A percentile compares a stretch with the other conserved stretches of the same genome.
These are phyloP conservation scores for Pulveroboletus frians DNA, from an alignment of 768 basidiomycete species.

Conservation along the genomic window DNA sequence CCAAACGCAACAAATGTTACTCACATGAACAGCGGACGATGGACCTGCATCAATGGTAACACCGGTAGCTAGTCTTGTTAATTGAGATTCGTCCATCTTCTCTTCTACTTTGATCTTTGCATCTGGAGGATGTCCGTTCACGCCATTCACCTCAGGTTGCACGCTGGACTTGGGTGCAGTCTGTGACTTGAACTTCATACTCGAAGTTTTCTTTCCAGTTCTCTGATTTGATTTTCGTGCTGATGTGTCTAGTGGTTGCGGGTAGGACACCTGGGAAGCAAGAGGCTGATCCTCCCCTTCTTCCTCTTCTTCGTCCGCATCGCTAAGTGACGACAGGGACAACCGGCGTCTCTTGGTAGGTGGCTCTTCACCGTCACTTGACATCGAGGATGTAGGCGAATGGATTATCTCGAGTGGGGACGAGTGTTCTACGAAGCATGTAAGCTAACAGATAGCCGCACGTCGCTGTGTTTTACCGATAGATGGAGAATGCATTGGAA, in stretches of 20 bases:
- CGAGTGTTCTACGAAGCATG: conserved; percentile 20
- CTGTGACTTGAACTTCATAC: conserved; percentile 57
- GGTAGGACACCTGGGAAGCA: conserved; percentile 41
- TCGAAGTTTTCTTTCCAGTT: conserved; percentile 51
- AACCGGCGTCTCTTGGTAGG: conserved; percentile 49
- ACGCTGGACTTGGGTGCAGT: conserved; percentile 44
- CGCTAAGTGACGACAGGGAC: conserved; percentile 53
- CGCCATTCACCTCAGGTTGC: conserved; percentile 34
- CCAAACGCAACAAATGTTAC: conserved; percentile 15
- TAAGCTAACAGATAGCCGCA: conserved; percentile 1
- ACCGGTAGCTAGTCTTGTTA: conserved; percentile 73
- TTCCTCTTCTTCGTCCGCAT: conserved; percentile 38
- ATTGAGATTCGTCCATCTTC: conserved; percentile 71
- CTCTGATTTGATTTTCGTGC: conserved; percentile 35
- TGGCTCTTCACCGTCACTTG: conserved; percentile 43
- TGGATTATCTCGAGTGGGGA: conserved; percentile 16
- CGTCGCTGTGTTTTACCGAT: conserved; percentile 39
- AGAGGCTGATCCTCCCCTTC: conserved; percentile 58
- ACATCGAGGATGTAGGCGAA: conserved; percentile 38
- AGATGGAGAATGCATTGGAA: conserved; percentile 48
- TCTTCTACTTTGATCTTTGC: conserved; percentile 68
- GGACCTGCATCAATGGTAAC: conserved; percentile 67
- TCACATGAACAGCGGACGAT: conserved; percentile 43
- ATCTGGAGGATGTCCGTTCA: conserved; percentile 47
- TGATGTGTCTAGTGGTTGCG: conserved; percentile 27